A percentile compares a stretch with the other conserved stretches of the same genome.
Conservation (phyloP, 148 eudicot species). For the Mesembryanthemum crystallinum region DNA sequence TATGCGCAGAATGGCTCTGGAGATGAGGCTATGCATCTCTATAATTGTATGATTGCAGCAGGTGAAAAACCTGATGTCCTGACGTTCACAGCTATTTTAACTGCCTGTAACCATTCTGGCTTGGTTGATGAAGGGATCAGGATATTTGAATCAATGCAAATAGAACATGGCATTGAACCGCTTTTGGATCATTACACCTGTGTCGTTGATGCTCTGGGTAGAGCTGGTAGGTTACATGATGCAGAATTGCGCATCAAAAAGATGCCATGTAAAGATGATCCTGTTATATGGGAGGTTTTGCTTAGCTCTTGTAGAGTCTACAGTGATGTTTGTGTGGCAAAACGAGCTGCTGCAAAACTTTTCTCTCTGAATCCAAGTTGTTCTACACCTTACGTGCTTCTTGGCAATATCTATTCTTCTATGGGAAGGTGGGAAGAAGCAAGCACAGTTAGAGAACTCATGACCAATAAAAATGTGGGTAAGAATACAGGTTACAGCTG, state of each 20-base stretch:
- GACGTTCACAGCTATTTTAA: slow-evolving; percentile 57
- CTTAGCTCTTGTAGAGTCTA: slow-evolving; percentile 76
- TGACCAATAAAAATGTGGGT: slow-evolving; percentile 39
- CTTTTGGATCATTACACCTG: slow-evolving; percentile 70
- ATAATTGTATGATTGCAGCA: slow-evolving; percentile 39
- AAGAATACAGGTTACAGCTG: slow-evolving; percentile 70
- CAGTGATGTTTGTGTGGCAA: slow-evolving; percentile 53
- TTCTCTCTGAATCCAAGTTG: slow-evolving; percentile 49
- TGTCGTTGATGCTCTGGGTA: slow-evolving; percentile 65
- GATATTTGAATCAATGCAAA: slow-evolving; percentile 57
- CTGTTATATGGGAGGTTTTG: slow-evolving; percentile 73
- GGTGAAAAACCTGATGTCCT: slow-evolving; percentile 56
- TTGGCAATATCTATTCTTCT: slow-evolving; percentile 66
- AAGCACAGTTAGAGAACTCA: slow-evolving; percentile 48
- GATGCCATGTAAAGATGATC: slow-evolving; percentile 59
- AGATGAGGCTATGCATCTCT: slow-evolving; percentile 52
- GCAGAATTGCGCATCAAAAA: slow-evolving; percentile 47
- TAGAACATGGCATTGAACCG: slow-evolving; percentile 42
- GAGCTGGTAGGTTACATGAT: slow-evolving; percentile 72
- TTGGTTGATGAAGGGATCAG: slow-evolving; percentile 50
- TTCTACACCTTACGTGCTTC: slow-evolving; percentile 62
- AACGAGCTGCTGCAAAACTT: slow-evolving; percentile 63
- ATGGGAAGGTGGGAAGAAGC: slow-evolving; percentile 81
- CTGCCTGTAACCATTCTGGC: slow-evolving; percentile 81
- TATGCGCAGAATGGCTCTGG: slow-evolving; percentile 75